Evolutionary conservation across 2,329 filamentous ascomycete genomes (phyloP).

Genomic region (Aspergillus sp.): DNA sequence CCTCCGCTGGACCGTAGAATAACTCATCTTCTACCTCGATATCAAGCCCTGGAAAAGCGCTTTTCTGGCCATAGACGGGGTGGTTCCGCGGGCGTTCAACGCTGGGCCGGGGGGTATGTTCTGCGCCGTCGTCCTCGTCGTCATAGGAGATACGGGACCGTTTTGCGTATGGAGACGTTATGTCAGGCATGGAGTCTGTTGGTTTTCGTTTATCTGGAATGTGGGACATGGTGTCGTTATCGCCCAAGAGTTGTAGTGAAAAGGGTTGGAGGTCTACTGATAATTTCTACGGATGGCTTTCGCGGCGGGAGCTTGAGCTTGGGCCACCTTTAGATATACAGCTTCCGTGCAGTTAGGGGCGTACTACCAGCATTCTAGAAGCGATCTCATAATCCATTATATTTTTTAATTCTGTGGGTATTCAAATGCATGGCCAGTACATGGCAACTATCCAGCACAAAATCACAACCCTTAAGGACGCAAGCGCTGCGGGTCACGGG

Average conservation of each 20-base stretch:
- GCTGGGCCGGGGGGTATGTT: conserved; percentile 8
- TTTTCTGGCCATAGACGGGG: conserved; percentile 61
- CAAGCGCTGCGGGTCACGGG: conserved; percentile 53
- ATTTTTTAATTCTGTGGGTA: background rate
- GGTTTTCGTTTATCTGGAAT: conserved; percentile 31
- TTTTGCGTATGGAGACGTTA: conserved; percentile 18
- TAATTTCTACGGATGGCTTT: background rate
- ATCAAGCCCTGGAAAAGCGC: conserved; percentile 59
- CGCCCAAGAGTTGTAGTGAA: conserved; percentile 7
- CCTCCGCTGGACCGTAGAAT: conserved; percentile 59
- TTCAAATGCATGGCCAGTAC: background rate
- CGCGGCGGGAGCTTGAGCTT: conserved; percentile 13
- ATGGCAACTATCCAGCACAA: background rate
- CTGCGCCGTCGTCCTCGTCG: conserved; percentile 19
- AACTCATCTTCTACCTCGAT: conserved; percentile 44
- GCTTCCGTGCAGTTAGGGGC: too few relatives aligned
- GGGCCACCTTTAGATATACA: conserved; percentile 10
- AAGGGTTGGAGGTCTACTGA: background rate
- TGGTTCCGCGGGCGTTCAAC: conserved; percentile 44
- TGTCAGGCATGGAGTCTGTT: conserved; percentile 8
- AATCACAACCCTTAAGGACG: conserved; percentile 23
- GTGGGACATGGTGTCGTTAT: conserved; percentile 7
- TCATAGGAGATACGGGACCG: conserved; percentile 24
- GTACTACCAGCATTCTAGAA: too few relatives aligned
- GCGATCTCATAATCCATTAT: too few relatives aligned